Evolutionary conservation across 2,329 filamentous ascomycete genomes (phyloP).

Genomic region (Colletotrichum lini): DNA sequence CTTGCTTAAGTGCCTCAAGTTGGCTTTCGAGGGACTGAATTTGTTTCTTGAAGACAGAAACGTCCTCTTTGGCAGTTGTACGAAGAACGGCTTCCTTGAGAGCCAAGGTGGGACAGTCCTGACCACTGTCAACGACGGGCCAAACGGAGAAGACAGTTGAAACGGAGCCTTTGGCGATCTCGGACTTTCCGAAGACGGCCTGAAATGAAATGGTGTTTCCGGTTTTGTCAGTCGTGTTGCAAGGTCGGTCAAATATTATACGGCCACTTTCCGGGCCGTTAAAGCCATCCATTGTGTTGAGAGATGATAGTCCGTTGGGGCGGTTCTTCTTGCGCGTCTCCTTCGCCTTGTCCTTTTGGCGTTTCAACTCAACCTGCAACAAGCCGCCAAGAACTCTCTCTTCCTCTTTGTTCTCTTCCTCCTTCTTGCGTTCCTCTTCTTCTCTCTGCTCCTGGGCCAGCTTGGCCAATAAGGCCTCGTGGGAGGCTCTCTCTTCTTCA

Average conservation of each 20-base stretch:
- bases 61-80: conserved; percentile 72
- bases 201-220: conserved; percentile 78
- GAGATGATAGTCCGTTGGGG: conserved; percentile 57
- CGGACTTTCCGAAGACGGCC: conserved; percentile 77
- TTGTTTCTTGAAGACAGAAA: conserved; percentile 78
- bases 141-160: conserved; percentile 81
- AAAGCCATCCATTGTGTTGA: conserved; percentile 51
- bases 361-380: conserved; percentile 79
- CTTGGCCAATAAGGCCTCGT: conserved; percentile 79
- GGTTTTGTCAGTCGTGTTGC: conserved; percentile 73
- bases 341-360: conserved; percentile 75
- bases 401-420: conserved; percentile 75
- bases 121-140: conserved; percentile 71
- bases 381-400: conserved; percentile 79
- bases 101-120: conserved; percentile 74
- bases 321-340: conserved; percentile 75
- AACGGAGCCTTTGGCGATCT: conserved; percentile 75
- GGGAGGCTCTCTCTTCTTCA: conserved; percentile 88
- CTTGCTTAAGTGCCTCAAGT: conserved; percentile 80
- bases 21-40: conserved; percentile 83
- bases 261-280: conserved; percentile 51
- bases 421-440: conserved; percentile 66
- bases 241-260: conserved; percentile 77
- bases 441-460: conserved; percentile 70
- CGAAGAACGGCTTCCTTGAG: conserved; percentile 79